These are phyloP conservation scores for Psophocarpus tetragonolobus DNA, from an alignment of 306 rosid species.

Conservation along the genomic window DNA sequence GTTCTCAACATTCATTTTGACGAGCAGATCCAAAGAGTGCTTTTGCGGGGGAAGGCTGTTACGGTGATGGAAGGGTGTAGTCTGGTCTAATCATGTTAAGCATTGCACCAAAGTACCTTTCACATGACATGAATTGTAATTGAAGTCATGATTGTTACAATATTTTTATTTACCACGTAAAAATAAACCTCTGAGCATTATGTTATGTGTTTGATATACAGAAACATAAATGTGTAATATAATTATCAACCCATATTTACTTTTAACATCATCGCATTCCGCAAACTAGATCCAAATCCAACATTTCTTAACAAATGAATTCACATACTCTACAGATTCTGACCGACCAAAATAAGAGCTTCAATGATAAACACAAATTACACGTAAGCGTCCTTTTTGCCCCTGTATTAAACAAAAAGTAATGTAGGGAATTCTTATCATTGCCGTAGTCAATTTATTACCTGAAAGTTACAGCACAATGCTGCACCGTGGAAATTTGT, in stretches of 20 bases:
- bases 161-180: not conserved
- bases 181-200: not conserved
- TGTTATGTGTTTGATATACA: not conserved
- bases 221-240: not conserved
- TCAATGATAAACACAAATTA: too few species aligned
- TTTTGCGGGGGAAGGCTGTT: conserved; percentile 1
- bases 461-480: too few species aligned
- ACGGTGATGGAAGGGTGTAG: not conserved
- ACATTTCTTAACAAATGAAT: too few species aligned
- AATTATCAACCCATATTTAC: not conserved
- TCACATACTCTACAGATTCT: too few species aligned
- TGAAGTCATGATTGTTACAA: not conserved
- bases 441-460: too few species aligned
- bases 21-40: not conserved
- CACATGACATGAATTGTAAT: not conserved
- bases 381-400: too few species aligned
- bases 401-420: too few species aligned
- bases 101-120: not conserved
- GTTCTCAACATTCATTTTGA: not conserved
- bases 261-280: not conserved
- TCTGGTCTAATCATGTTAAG: not conserved
- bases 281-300: too few species aligned
- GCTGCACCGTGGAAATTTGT: too few species aligned
- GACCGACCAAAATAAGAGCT: too few species aligned
- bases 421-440: too few species aligned